A percentile compares a stretch with the other conserved stretches of the same genome.
phyloP scores from a whole-genome alignment of 768 basidiomycete genomes.

The Termitomyces sp. region DNA sequence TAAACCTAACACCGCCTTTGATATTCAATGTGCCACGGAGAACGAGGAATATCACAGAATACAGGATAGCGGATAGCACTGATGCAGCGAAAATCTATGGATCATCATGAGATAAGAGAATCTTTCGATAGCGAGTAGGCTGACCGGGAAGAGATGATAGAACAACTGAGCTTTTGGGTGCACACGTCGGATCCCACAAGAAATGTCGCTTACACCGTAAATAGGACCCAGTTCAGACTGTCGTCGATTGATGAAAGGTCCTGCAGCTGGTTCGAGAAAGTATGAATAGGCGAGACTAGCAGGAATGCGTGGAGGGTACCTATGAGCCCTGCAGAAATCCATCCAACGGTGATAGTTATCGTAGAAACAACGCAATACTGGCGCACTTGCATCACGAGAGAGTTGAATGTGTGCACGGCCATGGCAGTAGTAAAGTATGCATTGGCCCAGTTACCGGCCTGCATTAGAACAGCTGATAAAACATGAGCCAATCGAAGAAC shows the following conservation, averaged over 20 bases:
- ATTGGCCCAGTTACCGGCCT: conserved; percentile 54
- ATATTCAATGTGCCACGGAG: conserved; percentile 52
- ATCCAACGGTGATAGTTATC: conserved; percentile 42
- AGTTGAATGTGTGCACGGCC: conserved; percentile 63
- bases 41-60: conserved; percentile 53
- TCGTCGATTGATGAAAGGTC: conserved; percentile 25
- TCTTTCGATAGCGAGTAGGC: conserved; percentile 8
- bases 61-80: conserved; percentile 48
- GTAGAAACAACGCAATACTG: conserved; percentile 45
- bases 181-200: conserved; percentile 43
- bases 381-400: conserved; percentile 51
- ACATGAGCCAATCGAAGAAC: neutral
- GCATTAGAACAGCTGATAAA: conserved; percentile 45
- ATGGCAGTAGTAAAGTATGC: conserved; percentile 63
- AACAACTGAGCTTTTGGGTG: conserved; percentile 40
- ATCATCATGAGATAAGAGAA: neutral
- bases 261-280: conserved; percentile 20
- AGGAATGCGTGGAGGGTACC: conserved; percentile 31
- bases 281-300: neutral
- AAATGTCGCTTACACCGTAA: conserved; percentile 47
- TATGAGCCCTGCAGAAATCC: conserved; percentile 40
- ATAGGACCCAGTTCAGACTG: conserved; percentile 21
- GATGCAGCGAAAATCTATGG: conserved; percentile 53
- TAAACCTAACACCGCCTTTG: conserved; percentile 45
- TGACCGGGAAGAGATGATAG: conserved; percentile 60